Evolutionary conservation across 2,329 filamentous ascomycete genomes (phyloP), one percentile per base, ranked within the genome.

Genomic region (Cladophialophora chaetospira): DNA sequence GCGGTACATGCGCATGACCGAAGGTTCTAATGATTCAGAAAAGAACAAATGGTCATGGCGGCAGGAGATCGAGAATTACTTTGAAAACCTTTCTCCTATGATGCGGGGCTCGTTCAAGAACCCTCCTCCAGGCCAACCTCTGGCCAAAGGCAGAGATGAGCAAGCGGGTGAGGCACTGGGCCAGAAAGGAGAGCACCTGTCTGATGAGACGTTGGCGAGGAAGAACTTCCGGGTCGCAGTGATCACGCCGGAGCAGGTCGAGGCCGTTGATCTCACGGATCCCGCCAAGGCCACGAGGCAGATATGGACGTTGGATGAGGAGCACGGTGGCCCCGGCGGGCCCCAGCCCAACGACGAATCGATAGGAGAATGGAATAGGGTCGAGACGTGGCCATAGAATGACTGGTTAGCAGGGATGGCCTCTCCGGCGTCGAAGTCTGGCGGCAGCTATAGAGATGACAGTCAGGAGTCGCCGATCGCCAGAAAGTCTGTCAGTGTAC

Each of bases 191-290:
- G 79, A 83, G 15, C 84, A 88, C 65, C 72, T 95, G 4, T 73
- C 89, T 42, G 91, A 97, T 66, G 65, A 67, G 46, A 71, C 76
- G 29, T 73, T 87, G 53, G 89, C 90, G 36, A 79, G 91, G 64
- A 75, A 75, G 63, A 89, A 95, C 70, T 96, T 96, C 69, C 79
- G 93, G 51, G 89, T 96, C 0, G 89, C 96, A 3, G 86, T 94
- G 68, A 94, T 99, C 70, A 84, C 86, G 46, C 86, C 96, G 0
- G 82, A 88, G 6, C 84, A 88, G 70, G 86, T 95, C 17, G 91
- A 96, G 70, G 79, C 81, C 66, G 77, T 88, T 13, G 88, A 94
- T 69, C 72, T 95, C 51, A 85, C 82, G 55, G 82, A 90, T 68
- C 83, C 86, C 0, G 79, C 80, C 44, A 82, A 82, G 59, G 78